Base-by-base conservation (phyloP, 2,329 filamentous ascomycete species). In the Aureobasidium sp. region DNA sequence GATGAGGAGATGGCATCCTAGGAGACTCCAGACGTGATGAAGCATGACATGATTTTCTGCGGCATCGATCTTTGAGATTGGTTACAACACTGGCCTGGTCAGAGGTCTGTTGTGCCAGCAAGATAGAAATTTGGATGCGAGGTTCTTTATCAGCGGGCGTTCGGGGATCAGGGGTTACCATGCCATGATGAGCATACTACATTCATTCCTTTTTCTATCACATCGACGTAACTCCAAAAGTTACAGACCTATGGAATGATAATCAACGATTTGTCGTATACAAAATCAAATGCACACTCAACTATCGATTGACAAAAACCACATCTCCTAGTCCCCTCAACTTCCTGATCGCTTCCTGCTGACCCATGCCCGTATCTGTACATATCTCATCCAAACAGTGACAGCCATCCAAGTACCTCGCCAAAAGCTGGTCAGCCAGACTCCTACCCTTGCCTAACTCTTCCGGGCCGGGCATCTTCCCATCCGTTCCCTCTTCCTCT, bases 371-470 rank as follows among this genome's bases (percentile, higher is more conserved):
- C 72, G 86, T 79, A 76, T 91, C 89, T 1, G 86, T 89, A 70
- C 89, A 90, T 66, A 93, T 90, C 78, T 92, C 86, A 75, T 94
- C 90, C 73, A 93, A 89, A 67, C 83, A 85, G 71, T 91, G 88
- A 66, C 82, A 82, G 0, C 90, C 90, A 73, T 93, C 88, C 11
- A 88, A 80, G 69, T 89, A 93, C 68, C 78, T 81, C 66, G 86
- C 79, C 70, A 93, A 69, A 61, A 71, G 72, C 61, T 78, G 78
- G 49, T 78, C 78, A 45, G 72, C 68, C 41, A 75, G 64, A 41
- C 45, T 67, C 59, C 62, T 64, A 55, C 60, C 63, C 27, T 61
- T 53, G 3, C 44, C 48, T 59, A 61, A 32, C 14, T 39, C 42
- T n/a, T 47, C 59, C 16, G 29, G 36, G 8, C 59, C 50, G 16